Base-by-base conservation (phyloP, 305 asterid genomes). In the Solanum hybrid region DNA sequence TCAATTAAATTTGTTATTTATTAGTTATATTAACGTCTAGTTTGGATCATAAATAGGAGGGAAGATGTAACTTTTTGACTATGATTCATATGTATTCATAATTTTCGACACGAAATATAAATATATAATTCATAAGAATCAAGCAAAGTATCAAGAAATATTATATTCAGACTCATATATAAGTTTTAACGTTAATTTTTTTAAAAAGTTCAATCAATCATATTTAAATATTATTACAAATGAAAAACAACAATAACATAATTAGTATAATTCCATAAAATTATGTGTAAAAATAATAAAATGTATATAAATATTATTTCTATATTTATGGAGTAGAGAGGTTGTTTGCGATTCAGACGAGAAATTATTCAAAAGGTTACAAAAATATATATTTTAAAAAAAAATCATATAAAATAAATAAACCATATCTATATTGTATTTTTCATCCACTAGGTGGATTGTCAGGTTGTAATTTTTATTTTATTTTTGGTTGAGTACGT, bases 231-330 rank as follows among this genome's bases (percentile, higher is more conserved):
- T 5, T 10, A 11, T 67, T n/a, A n/a, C 11, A 11, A 4, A 11
- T 10, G 31, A 5, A 69, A 10, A 24, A 69, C 5, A 61, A 20
- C 26, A 61, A 69, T 11, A 67, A n/a, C 7, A 11, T 0, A 69
- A 0, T 69, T 4, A 10, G 1, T 69, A 5, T 69, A 69, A 24
- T 24, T 11, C 3, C 1, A 61, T 0, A 20, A 20, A 1, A 0
- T 18, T 61, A 6, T 20, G 11, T 0, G 4, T 20, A 61, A 20
- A 57, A 61, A 20, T 20, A 3, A 67, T 10, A 67, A 24, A 4
- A 4, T n/a, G 3, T 67, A 67, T 5, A 1, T 1, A 2, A 11
- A 67, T 9, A 2, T 67, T 67, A 4, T 4, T 24, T 0, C 3
- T n/a, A 67, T n/a, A n/a, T 9, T n/a, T 67, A 10, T 24, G 8